Base-by-base conservation (phyloP, 257 asterid species). In the Euphrasia confusa region DNA sequence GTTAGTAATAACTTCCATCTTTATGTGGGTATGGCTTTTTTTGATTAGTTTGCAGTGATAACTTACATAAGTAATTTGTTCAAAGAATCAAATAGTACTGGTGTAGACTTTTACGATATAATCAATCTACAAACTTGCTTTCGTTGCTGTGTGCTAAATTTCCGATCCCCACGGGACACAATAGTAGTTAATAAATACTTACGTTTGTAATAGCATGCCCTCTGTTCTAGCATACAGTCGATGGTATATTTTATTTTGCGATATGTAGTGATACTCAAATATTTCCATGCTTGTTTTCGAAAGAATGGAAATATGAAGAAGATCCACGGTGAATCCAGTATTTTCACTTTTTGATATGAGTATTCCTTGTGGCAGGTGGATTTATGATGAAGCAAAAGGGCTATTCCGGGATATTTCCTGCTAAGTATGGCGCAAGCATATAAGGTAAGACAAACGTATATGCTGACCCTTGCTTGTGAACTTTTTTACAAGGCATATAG, bases 311-410 rank as follows among this genome's bases (percentile, higher is more conserved):
- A 47, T 53, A 64, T 54, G 49, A 53, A 27, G 49, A 53, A 27
- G 37, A 57, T 33, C 64, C 66, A 50, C 24, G 18, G 18, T 63
- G 30, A 35, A 42, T 13, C 44, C 62, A 24, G 24, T 10, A 13
- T 14, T 32, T 14, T 14, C 9, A 26, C 58, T 21, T 40, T 26
- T 54, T 61, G 54, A 61, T 55, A 26, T 30, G 13, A 50, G 9
- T 3, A 12, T 50, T 35, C 63, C 58, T 30, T 78, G 55, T 70
- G 77, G 67, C 94, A 91, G 98, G 73, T 91, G 98, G 98, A 82
- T 91, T 71, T 91, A 91, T 55, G 98, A 91, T 69, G 95, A 91
- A 82, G 79, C 82, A 56, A 91, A 91, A 80, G 84, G 92, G 71
- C 74, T 88, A 35, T 91, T 91, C 76, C 89, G 96, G 70, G 98